A percentile compares a stretch with the other conserved stretches of the same genome.
Conservation (phyloP, 805 yeast species). For the Ogataea pignaliae region DNA sequence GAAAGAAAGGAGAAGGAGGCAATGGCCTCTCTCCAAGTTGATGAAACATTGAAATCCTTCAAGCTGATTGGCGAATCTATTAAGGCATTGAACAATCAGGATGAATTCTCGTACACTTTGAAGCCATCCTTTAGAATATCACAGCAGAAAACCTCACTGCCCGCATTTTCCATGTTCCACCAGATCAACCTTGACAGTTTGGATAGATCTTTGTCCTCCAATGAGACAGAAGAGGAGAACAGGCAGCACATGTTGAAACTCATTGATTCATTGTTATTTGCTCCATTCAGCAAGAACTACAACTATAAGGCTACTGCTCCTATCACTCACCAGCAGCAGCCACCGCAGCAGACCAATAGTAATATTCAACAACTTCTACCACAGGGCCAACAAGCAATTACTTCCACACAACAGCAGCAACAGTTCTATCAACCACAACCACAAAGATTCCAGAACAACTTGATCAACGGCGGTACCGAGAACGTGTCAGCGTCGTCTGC, state of each 20-base stretch:
- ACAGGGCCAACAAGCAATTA: conserved; percentile 1
- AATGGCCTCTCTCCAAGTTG: conserved; percentile 13
- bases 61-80: conserved; percentile 24
- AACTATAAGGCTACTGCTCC: conserved; percentile 19
- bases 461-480: conserved; percentile 22
- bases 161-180: conserved; percentile 21
- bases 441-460: conserved; percentile 22
- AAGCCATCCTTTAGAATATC: conserved; percentile 20
- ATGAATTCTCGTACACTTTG: conserved; percentile 22
- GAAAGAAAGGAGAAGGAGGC: conserved; percentile 26
- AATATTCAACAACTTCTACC: conserved; percentile 1
- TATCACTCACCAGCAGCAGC: conserved; percentile 3
- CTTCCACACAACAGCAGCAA: conserved; percentile 21
- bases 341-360: conserved; percentile 1
- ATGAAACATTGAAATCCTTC: conserved; percentile 22
- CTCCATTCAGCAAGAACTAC: conserved; percentile 31
- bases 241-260: conserved; percentile 22
- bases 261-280: conserved; percentile 29
- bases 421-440: conserved; percentile 29
- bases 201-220: conserved; percentile 9
- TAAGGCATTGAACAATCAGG: conserved; percentile 20
- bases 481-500: conserved; percentile 23
- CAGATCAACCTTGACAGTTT: conserved; percentile 13
- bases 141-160: conserved; percentile 4
- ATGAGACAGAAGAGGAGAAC: conserved; percentile 10